phyloP scores from a whole-genome alignment of 495 filamentous ascomycete species.

The Lepidopterella palustris region DNA sequence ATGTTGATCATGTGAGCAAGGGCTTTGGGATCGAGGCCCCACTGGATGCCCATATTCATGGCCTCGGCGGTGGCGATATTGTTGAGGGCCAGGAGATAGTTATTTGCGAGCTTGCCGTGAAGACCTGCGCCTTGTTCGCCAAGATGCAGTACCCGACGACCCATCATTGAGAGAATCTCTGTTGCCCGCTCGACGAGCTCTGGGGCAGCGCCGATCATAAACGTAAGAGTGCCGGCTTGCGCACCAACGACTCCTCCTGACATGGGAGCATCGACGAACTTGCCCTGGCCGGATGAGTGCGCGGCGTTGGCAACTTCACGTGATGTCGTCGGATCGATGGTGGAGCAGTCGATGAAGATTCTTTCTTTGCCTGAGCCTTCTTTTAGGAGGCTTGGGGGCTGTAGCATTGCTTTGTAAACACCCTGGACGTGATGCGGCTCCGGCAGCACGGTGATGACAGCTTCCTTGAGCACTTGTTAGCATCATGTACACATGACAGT shows the following conservation, averaged over 20 bases:
- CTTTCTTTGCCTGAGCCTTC: constrained; percentile 26
- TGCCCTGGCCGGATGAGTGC: constrained; percentile 27
- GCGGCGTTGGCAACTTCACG: constrained; percentile 26
- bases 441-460: constrained; percentile 42
- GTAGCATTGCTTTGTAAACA: constrained; percentile 36
- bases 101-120: constrained; percentile 84
- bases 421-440: constrained; percentile 35
- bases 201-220: constrained; percentile 71
- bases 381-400: constrained; percentile 37
- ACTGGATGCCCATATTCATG: constrained; percentile 82
- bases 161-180: constrained; percentile 68
- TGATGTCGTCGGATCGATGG: constrained; percentile 41
- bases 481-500: not conserved
- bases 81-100: constrained; percentile 84
- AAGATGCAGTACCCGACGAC: constrained; percentile 71
- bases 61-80: constrained; percentile 91
- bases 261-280: constrained; percentile 38
- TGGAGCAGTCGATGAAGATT: constrained; percentile 43
- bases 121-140: constrained; percentile 75
- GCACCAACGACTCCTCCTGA: constrained; percentile 46
- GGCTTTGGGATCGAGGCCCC: constrained; percentile 74
- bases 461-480: constrained; percentile 23
- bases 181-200: constrained; percentile 54
- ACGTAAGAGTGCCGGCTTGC: constrained; percentile 42
- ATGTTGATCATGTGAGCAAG: constrained; percentile 77